These are phyloP conservation scores for Kandelia obovata DNA, from an alignment of 345 rosid genomes.

Conservation along the genomic window DNA sequence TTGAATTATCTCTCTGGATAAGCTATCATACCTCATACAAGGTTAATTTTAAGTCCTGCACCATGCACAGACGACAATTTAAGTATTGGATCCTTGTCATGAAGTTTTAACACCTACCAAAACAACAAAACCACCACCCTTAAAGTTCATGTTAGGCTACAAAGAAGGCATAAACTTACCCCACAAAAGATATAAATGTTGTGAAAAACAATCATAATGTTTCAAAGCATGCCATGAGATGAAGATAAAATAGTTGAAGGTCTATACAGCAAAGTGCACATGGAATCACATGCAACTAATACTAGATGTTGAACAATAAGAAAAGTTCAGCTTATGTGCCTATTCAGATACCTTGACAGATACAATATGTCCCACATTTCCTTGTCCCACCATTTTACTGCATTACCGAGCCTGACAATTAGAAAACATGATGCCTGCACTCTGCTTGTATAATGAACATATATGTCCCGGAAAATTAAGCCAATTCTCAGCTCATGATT, in stretches of 20 bases:
- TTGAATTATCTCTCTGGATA: constrained; percentile 9
- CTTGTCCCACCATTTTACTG: too few species aligned
- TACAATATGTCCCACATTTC: constrained; percentile 13
- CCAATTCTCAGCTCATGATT: too few species aligned
- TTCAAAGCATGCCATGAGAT: constrained; percentile 15
- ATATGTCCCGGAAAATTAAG: too few species aligned
- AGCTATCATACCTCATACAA: constrained; percentile 3
- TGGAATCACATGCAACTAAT: constrained; percentile 39
- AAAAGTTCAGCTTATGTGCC: constrained; percentile 21
- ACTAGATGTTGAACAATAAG: constrained; percentile 15
- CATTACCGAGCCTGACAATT: too few species aligned
- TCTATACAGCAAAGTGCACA: constrained; percentile 26
- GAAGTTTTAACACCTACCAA: not conserved
- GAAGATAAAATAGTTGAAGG: not conserved
- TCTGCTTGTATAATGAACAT: too few species aligned
- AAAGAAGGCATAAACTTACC: not conserved
- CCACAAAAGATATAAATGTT: constrained; percentile 12
- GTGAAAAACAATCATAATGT: constrained; percentile 11
- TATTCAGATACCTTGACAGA: constrained; percentile 9
- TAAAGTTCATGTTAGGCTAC: not conserved
- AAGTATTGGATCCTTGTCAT: constrained; percentile 5
- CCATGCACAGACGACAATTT: not conserved
- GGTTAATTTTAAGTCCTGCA: not conserved
- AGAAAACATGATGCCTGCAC: too few species aligned
- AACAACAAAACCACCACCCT: not conserved